These are phyloP conservation scores for Aspergillus sp. DNA, from an alignment of 2,329 filamentous ascomycete genomes.

Conservation along the genomic window DNA sequence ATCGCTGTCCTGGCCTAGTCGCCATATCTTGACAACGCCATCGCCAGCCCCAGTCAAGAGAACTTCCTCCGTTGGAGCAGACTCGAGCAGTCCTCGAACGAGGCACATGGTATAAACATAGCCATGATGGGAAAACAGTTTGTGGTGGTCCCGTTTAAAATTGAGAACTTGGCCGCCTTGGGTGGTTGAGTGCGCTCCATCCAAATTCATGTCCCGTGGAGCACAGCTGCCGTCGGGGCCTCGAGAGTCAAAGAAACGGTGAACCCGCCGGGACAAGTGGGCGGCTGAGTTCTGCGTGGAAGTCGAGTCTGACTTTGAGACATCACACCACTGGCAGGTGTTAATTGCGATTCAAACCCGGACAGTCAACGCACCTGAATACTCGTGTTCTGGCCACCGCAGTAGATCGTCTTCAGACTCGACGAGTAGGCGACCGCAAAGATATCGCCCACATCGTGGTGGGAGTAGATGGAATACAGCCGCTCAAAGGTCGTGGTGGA, in stretches of 20 bases:
- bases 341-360: slow-evolving; percentile 9
- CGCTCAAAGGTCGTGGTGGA: slow-evolving; percentile 64
- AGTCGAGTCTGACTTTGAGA: slow-evolving; percentile 55
- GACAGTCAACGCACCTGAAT: slow-evolving; percentile 53
- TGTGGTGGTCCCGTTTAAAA: slow-evolving; percentile 70
- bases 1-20: slow-evolving; percentile 50
- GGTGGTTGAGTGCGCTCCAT: slow-evolving; percentile 39
- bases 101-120: slow-evolving; percentile 96
- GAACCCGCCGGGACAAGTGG: slow-evolving; percentile 67
- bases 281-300: slow-evolving; percentile 54
- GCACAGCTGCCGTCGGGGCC: slow-evolving; percentile 75
- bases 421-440: slow-evolving; percentile 89
- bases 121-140: slow-evolving; percentile 85
- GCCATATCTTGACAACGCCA: slow-evolving; percentile 92
- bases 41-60: slow-evolving; percentile 88
- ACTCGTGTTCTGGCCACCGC: slow-evolving; percentile 87
- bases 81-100: slow-evolving; percentile 61
- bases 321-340: slow-evolving; percentile 58
- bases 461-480: slow-evolving; percentile 83
- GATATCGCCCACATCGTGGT: slow-evolving; percentile 88
- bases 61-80: slow-evolving; percentile 59
- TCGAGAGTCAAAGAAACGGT: slow-evolving; percentile 86
- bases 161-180: slow-evolving; percentile 61
- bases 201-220: slow-evolving; percentile 54
- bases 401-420: slow-evolving; percentile 70